phyloP scores from a whole-genome alignment of 2,329 filamentous ascomycete genomes.

The Fusarium continuum region DNA sequence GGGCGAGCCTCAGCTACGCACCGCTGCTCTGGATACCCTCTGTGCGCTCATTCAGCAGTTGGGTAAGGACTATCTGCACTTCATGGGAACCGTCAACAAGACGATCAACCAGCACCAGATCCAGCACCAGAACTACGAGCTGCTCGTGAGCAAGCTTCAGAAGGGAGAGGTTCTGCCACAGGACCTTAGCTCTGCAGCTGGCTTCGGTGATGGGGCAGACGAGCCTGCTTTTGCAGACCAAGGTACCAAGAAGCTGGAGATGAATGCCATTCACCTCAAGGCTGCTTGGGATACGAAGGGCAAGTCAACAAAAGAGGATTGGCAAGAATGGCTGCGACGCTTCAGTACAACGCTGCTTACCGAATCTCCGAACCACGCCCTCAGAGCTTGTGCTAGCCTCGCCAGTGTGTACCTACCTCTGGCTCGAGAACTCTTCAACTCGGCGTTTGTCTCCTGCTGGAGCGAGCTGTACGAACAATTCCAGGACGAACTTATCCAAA shows the following conservation, averaged over 20 bases:
- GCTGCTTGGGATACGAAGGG: constrained; percentile 96
- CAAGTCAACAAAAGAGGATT: constrained; percentile 97
- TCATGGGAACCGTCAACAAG: constrained; percentile 93
- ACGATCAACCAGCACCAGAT: constrained; percentile 81
- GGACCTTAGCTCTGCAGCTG: constrained; percentile 86
- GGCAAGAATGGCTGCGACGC: constrained; percentile 97
- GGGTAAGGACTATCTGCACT: constrained; percentile 93
- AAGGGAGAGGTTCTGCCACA: constrained; percentile 96
- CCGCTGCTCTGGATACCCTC: constrained; percentile 89
- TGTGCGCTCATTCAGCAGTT: constrained; percentile 96
- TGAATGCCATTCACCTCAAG: constrained; percentile 97
- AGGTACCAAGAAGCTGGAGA: constrained; percentile 90
- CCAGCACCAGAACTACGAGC: constrained; percentile 88
- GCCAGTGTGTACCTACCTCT: constrained; percentile 92
- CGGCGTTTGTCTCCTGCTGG: constrained; percentile 98
- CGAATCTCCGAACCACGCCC: constrained; percentile 94
- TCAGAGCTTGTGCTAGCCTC: constrained; percentile 90
- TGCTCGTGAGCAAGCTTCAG: constrained; percentile 90
- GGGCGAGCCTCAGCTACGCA: constrained; percentile 76
- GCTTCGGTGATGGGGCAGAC: constrained; percentile 79
- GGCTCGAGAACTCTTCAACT: constrained; percentile 95
- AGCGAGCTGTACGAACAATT: constrained; percentile 97
- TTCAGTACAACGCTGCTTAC: constrained; percentile 95
- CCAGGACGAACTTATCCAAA: constrained; percentile 93
- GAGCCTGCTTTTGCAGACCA: constrained; percentile 86